Conservation (phyloP, 306 rosid genomes). For the Fragaria ananassa region DNA sequence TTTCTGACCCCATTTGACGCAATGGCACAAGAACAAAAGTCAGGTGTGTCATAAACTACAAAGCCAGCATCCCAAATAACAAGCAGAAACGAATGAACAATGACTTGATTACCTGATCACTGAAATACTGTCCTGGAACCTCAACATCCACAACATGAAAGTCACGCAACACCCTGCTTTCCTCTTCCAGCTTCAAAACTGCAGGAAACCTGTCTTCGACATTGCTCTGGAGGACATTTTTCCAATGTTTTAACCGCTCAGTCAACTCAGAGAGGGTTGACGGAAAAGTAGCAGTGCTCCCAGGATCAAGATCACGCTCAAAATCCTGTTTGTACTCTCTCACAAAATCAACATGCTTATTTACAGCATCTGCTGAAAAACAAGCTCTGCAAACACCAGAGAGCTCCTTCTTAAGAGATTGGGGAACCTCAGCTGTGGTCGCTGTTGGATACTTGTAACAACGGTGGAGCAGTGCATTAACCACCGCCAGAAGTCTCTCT, state of each 20-base stretch:
- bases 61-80: not conserved
- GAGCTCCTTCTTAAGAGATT: slow-evolving; percentile 96
- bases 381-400: slow-evolving; percentile 99
- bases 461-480: slow-evolving; percentile 96
- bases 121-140: slow-evolving; percentile 97
- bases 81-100: slow-evolving; percentile 6
- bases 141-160: slow-evolving; percentile 98
- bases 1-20: not conserved
- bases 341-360: slow-evolving; percentile 97
- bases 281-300: slow-evolving; percentile 84
- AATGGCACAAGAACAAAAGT: slow-evolving; percentile 1
- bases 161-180: slow-evolving; percentile 95
- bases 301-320: slow-evolving; percentile 99
- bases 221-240: slow-evolving; percentile 94
- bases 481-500: slow-evolving; percentile 98
- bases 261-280: slow-evolving; percentile 91
- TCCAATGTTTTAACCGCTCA: slow-evolving; percentile 93
- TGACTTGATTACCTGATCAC: slow-evolving; percentile 67
- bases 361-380: slow-evolving; percentile 95
- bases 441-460: slow-evolving; percentile 99
- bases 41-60: slow-evolving; percentile 5
- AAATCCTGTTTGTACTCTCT: slow-evolving; percentile 97
- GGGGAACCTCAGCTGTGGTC: slow-evolving; percentile 99
- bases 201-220: slow-evolving; percentile 99
- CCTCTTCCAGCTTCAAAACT: slow-evolving; percentile 92